Evolutionary conservation across 345 rosid genomes (phyloP), one percentile per base, ranked within the genome.

Genomic region (Raphanus raphanistrum): DNA sequence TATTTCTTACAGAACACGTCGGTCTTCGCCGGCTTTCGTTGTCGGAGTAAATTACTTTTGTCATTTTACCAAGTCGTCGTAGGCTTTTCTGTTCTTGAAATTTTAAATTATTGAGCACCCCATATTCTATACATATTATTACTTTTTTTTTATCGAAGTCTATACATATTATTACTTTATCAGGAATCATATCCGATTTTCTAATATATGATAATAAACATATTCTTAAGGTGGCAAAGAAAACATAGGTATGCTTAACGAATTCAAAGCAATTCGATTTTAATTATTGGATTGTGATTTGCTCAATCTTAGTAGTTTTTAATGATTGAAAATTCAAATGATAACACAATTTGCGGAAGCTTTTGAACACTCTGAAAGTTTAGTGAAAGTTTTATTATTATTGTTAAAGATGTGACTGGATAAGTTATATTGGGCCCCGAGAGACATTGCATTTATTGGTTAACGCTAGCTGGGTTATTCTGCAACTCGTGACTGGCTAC

Each of bases 1-100:
- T 79, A 16, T 73, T 73, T 74, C 78, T 68, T 79, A 61, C 82
- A 62, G 59, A 74, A 73, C 78, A 79, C 70, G 78, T 65, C 71
- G 78, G 82, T 79, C 82, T 74, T 74, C 74, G 82, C 78, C 82
- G 78, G 75, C 82, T 79, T 73, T 74, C 82, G 78, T 63, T 68
- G 28, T 79, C 78, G 74, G 82, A 68, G 60, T 68, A 52, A 21
- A 62, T 52, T 67, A 73, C 74, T 73, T 50, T 79, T 16, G 74
- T 73, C 69, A 62, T 1, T 74, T 79, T 73, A 79, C 82, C 50
- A 73, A 73, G 82, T 79, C 78, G 74, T 59, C 68, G 32, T 61
- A 50, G 43, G 31, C 26, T 16, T 62, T 52, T 36, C 29, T 5
- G 1, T 61, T 29, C 28, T 58, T 25, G 4, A 16, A 5, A 13